Evolutionary conservation across 2,329 filamentous ascomycete genomes (phyloP).

Genomic region (Venturia effusa): DNA sequence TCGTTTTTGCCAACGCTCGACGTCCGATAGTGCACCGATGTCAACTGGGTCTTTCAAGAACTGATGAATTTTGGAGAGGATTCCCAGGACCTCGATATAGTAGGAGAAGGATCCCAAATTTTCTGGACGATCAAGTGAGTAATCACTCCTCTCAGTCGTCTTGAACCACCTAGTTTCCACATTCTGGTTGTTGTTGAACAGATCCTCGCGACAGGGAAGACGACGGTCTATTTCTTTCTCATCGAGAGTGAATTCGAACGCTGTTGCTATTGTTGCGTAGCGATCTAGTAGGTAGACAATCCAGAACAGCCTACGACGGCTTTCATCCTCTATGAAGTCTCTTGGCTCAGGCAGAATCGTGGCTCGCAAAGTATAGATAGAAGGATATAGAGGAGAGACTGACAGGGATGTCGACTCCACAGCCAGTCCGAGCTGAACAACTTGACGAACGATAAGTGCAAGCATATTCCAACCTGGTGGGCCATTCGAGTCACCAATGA

Average conservation of each 20-base stretch:
- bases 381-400: slow-evolving; percentile 67
- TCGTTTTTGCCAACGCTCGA: slow-evolving; percentile 79
- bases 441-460: slow-evolving; percentile 76
- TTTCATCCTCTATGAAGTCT: slow-evolving; percentile 85
- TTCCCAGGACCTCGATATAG: slow-evolving; percentile 81
- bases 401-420: slow-evolving; percentile 73
- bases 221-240: slow-evolving; percentile 84
- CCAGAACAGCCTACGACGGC: slow-evolving; percentile 77
- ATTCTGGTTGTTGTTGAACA: slow-evolving; percentile 72
- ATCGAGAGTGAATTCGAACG: slow-evolving; percentile 82
- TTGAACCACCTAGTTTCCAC: slow-evolving; percentile 79
- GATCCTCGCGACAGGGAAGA: slow-evolving; percentile 76
- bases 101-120: slow-evolving; percentile 82
- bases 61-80: slow-evolving; percentile 76
- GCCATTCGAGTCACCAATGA: slow-evolving; percentile 78
- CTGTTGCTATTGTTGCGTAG: slow-evolving; percentile 82
- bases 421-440: slow-evolving; percentile 76
- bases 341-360: slow-evolving; percentile 74
- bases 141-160: slow-evolving; percentile 41
- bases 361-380: slow-evolving; percentile 79
- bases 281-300: slow-evolving; percentile 86
- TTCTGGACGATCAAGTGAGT: slow-evolving; percentile 58
- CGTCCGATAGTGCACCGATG: slow-evolving; percentile 71
- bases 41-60: slow-evolving; percentile 85
- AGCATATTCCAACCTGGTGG: slow-evolving; percentile 88